Evolutionary conservation across 208 protist genomes (phyloP).

Genomic region (Zelonia costaricensis): DNA sequence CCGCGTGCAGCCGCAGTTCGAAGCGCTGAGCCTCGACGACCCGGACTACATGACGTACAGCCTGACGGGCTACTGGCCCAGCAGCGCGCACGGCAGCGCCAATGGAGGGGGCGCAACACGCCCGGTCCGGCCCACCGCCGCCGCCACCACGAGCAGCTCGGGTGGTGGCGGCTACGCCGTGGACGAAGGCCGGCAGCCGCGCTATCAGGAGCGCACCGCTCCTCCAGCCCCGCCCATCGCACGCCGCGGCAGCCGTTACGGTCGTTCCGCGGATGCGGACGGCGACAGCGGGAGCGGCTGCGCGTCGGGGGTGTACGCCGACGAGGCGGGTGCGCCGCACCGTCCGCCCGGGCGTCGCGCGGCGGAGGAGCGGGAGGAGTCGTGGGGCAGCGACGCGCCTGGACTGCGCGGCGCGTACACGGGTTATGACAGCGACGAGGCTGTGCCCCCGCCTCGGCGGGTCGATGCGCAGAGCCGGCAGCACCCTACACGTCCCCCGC

Average conservation of each 20-base stretch:
- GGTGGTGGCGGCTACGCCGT: too few species aligned
- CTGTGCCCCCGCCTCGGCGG: too few species aligned
- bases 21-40: conserved; percentile 10
- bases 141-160: background rate
- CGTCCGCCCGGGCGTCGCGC: background rate
- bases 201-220: background rate
- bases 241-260: background rate
- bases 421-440: background rate
- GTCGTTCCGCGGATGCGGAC: too few species aligned
- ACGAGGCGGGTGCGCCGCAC: too few species aligned
- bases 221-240: background rate
- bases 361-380: background rate
- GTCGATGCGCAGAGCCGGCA: background rate
- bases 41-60: conserved; percentile 24
- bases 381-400: background rate
- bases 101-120: too few species aligned
- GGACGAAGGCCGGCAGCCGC: background rate
- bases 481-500: background rate
- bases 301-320: too few species aligned
- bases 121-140: too few species aligned
- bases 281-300: too few species aligned
- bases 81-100: too few species aligned
- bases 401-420: background rate
- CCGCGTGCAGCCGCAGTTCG: conserved; percentile 22
- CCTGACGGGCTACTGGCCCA: conserved; percentile 8